Evolutionary conservation across 1,139 yeast species (phyloP).

Genomic region (Zygoascus meyerae): DNA sequence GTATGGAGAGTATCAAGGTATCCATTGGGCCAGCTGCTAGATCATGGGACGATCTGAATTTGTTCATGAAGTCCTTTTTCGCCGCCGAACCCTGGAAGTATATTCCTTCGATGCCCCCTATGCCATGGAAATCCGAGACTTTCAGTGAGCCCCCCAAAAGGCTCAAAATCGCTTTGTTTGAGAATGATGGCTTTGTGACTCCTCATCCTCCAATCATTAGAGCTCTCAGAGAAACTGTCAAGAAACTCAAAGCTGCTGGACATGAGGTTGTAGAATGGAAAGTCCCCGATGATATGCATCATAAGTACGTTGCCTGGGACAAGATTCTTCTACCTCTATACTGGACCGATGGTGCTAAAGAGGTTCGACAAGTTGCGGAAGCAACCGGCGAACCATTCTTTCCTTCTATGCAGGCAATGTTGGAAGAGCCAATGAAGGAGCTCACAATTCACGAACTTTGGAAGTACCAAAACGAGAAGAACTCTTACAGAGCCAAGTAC

Average conservation of each 20-base stretch:
- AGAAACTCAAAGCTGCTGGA: slow-evolving; percentile 22
- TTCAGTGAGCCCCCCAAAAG: slow-evolving; percentile 34
- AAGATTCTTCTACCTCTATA: slow-evolving; percentile 11
- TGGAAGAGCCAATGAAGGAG: slow-evolving; percentile 7
- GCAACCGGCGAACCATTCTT: slow-evolving; percentile 5
- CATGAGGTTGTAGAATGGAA: slow-evolving; percentile 37
- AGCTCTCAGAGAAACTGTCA: slow-evolving; percentile 26
- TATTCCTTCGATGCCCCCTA: slow-evolving; percentile 13
- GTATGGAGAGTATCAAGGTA: slow-evolving; percentile 11
- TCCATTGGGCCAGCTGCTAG: slow-evolving; percentile 17
- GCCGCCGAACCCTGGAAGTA: slow-evolving; percentile 15
- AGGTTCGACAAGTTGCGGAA: slow-evolving; percentile 1
- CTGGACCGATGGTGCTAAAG: slow-evolving; percentile 13
- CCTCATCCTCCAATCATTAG: slow-evolving; percentile 43
- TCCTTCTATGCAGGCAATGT: slow-evolving; percentile 5
- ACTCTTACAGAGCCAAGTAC: slow-evolving; percentile 21
- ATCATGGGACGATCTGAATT: slow-evolving; percentile 14
- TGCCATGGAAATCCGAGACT: slow-evolving; percentile 38
- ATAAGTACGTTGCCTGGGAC: slow-evolving; percentile 11
- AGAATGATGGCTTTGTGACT: slow-evolving; percentile 29
- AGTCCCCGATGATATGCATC: slow-evolving; percentile 4
- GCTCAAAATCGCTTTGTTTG: slow-evolving; percentile 32
- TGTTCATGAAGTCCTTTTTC: slow-evolving; percentile 12
- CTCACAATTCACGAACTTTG: slow-evolving; percentile 8
- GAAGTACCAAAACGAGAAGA: slow-evolving; percentile 7